Conservation (phyloP, 768 basidiomycete species). For the Pulveroboletus sp. region DNA sequence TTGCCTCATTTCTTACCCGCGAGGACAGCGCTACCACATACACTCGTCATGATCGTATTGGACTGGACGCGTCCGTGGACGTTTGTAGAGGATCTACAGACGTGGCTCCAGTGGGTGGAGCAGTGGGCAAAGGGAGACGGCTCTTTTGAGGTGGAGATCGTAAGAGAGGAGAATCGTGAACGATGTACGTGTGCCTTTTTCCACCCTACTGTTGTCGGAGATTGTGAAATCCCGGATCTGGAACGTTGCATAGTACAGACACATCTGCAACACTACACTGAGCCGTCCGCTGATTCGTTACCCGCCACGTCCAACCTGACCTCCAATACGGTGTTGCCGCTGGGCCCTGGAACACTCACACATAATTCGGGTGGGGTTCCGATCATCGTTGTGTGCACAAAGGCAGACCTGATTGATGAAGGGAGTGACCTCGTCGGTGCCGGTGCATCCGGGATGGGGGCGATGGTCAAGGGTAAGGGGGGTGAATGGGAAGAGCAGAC, state of each 20-base stretch:
- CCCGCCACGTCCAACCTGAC: slow-evolving; percentile 56
- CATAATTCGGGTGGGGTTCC: slow-evolving; percentile 85
- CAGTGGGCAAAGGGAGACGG: slow-evolving; percentile 66
- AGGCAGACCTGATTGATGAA: slow-evolving; percentile 90
- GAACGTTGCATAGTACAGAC: slow-evolving; percentile 60
- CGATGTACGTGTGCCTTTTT: slow-evolving; percentile 51
- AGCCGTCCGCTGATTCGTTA: slow-evolving; percentile 65
- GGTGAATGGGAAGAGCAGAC: slow-evolving; percentile 94
- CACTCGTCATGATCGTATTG: slow-evolving; percentile 76
- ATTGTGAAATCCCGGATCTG: not conserved
- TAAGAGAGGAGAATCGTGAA: slow-evolving; percentile 77
- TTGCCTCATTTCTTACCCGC: slow-evolving; percentile 79
- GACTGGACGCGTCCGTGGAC: slow-evolving; percentile 97
- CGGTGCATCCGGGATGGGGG: slow-evolving; percentile 79
- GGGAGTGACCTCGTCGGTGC: slow-evolving; percentile 59
- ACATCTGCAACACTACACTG: slow-evolving; percentile 85
- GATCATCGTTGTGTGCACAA: slow-evolving; percentile 86
- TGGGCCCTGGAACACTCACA: slow-evolving; percentile 80
- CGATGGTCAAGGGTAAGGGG: slow-evolving; percentile 88
- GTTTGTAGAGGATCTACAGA: slow-evolving; percentile 79
- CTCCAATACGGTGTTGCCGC: slow-evolving; percentile 68
- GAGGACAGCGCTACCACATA: slow-evolving; percentile 58
- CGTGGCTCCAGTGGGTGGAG: slow-evolving; percentile 86
- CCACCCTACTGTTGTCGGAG: not conserved
- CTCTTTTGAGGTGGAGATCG: slow-evolving; percentile 67